Conservation (phyloP, 163 green algal genomes). For the Chloromonas sp. region DNA sequence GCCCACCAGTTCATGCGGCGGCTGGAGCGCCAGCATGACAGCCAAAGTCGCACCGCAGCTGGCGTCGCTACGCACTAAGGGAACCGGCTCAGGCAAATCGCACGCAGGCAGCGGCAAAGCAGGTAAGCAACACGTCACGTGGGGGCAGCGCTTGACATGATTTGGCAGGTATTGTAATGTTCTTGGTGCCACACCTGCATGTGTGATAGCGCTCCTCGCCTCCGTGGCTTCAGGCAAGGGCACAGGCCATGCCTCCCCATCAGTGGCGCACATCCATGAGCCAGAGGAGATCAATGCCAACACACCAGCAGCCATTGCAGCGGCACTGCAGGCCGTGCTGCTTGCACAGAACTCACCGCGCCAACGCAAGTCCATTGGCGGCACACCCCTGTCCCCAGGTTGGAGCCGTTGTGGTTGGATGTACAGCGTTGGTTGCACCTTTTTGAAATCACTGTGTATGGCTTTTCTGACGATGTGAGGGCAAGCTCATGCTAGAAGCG, state of each 20-base stretch:
- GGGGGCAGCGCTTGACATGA: no score
- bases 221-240: not conserved
- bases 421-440: no score
- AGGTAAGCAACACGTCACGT: not conserved
- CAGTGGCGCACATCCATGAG: not conserved
- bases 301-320: not conserved
- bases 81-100: not conserved
- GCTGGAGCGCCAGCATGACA: not conserved
- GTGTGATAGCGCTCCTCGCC: no score
- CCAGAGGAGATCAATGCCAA: not conserved
- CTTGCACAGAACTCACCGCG: not conserved
- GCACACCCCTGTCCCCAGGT: not conserved
- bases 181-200: no score
- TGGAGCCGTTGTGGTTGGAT: no score
- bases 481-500: no score
- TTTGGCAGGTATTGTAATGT: no score
- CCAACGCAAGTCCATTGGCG: not conserved
- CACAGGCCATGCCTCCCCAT: not conserved
- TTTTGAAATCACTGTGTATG: no score
- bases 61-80: not conserved
- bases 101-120: not conserved
- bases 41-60: not conserved
- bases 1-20: not conserved
- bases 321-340: not conserved
- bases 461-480: no score